These are phyloP conservation scores for Russula foetens DNA, from an alignment of 768 basidiomycete genomes.

Conservation along the genomic window DNA sequence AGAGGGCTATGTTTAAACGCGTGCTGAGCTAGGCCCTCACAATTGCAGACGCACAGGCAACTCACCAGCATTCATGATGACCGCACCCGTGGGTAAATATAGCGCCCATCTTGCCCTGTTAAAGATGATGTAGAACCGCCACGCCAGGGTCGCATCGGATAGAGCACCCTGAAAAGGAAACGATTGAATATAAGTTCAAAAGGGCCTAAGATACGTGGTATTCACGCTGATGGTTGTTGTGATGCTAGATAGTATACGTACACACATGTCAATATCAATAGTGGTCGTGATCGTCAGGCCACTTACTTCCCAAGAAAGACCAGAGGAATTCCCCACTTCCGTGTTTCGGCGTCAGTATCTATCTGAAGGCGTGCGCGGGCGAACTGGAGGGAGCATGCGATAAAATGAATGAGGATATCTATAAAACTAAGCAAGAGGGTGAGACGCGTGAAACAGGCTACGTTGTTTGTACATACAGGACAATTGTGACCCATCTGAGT, in stretches of 20 bases:
- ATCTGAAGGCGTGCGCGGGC: conserved; percentile 17
- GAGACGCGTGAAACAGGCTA: conserved; percentile 21
- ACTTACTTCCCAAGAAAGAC: conserved; percentile 8
- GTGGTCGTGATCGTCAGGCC: no score
- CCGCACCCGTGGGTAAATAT: conserved; percentile 16
- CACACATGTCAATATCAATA: neutral
- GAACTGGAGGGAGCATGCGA: conserved; percentile 20
- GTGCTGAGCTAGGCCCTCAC: neutral
- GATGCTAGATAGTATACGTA: neutral
- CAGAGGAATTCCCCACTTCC: conserved; percentile 20
- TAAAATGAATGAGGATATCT: conserved; percentile 20
- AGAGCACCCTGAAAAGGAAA: conserved; percentile 18
- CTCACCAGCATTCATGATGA: conserved; percentile 20
- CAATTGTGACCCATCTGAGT: conserved; percentile 18
- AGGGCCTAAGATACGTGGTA: neutral
- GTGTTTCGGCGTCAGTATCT: conserved; percentile 13
- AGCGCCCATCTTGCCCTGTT: conserved; percentile 19
- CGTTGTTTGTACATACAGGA: conserved; percentile 15
- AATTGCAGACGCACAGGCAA: neutral
- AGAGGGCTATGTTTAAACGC: conserved; percentile 16
- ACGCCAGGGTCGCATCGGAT: conserved; percentile 23
- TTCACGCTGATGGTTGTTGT: conserved; percentile 8
- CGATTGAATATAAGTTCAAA: neutral
- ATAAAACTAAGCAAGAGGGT: conserved; percentile 17
- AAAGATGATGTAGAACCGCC: conserved; percentile 23